Evolutionary conservation across 192 early-diverging fungal species (phyloP).

Genomic region (Dispira parvispora): DNA sequence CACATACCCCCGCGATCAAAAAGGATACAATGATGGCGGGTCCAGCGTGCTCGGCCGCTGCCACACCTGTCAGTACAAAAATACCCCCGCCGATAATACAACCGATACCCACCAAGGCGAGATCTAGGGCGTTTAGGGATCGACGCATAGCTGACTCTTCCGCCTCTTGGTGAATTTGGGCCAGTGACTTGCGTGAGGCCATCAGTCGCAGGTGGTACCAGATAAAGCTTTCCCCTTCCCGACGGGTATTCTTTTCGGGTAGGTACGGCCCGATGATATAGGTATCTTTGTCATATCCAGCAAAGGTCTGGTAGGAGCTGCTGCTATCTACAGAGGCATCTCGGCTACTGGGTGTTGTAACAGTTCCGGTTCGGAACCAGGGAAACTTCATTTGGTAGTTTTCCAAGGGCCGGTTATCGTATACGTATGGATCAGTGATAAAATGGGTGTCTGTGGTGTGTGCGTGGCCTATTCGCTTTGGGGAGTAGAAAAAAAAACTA

Average conservation of each 20-base stretch:
- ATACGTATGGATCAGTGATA: too few relatives aligned
- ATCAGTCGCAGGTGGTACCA: slow-evolving; percentile 6
- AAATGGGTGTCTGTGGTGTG: too few relatives aligned
- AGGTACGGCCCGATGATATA: too few relatives aligned
- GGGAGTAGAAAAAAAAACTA: too few relatives aligned
- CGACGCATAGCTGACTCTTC: slow-evolving; percentile 30
- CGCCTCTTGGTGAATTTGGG: slow-evolving; percentile 23
- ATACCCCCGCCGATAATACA: slow-evolving; percentile 71
- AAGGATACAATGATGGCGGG: slow-evolving; percentile 73
- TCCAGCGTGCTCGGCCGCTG: slow-evolving; percentile 60
- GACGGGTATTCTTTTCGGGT: neutral
- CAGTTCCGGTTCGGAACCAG: too few relatives aligned
- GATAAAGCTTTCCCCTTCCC: neutral
- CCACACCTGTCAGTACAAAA: slow-evolving; percentile 59
- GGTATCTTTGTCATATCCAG: too few relatives aligned
- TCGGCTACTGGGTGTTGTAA: too few relatives aligned
- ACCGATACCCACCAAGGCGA: slow-evolving; percentile 49
- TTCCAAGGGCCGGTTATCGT: too few relatives aligned
- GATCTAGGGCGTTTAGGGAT: slow-evolving; percentile 36
- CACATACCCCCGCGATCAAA: slow-evolving; percentile 57
- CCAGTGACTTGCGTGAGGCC: slow-evolving; percentile 21
- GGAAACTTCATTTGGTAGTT: too few relatives aligned
- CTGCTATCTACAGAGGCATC: too few relatives aligned
- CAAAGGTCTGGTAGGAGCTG: too few relatives aligned
- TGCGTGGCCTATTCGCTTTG: too few relatives aligned